phyloP scores from a whole-genome alignment of 148 eudicot species.

The Polygonum maritimum region DNA sequence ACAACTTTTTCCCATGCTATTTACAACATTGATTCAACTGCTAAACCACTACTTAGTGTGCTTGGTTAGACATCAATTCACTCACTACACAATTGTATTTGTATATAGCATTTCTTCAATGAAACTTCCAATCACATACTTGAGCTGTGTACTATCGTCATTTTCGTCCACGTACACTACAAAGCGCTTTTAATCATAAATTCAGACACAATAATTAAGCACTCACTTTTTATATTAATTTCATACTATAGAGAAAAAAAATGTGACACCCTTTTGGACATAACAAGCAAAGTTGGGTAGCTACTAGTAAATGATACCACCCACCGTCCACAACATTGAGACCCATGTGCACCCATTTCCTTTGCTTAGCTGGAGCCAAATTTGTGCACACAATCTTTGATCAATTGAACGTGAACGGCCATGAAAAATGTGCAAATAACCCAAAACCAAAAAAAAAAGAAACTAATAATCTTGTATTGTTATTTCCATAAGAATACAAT shows the following conservation, averaged over 20 bases:
- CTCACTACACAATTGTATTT: background rate
- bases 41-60: too few relatives aligned
- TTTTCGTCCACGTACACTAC: background rate
- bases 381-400: constrained; percentile 3
- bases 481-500: background rate
- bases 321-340: constrained; percentile 1
- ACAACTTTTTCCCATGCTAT: too few relatives aligned
- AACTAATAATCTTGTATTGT: background rate
- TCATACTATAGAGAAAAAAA: background rate
- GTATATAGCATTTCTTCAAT: background rate
- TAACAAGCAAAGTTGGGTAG: background rate
- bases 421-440: background rate
- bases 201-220: background rate
- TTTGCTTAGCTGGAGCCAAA: constrained; percentile 1
- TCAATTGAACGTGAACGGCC: background rate
- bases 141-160: background rate
- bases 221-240: background rate
- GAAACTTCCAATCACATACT: background rate
- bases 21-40: background rate
- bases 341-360: constrained; percentile 2
- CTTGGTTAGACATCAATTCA: background rate
- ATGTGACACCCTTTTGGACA: background rate
- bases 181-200: background rate
- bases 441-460: background rate
- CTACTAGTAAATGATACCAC: background rate